These are phyloP conservation scores for Botryotinia calthae DNA, from an alignment of 2,329 filamentous ascomycete species.

Conservation along the genomic window DNA sequence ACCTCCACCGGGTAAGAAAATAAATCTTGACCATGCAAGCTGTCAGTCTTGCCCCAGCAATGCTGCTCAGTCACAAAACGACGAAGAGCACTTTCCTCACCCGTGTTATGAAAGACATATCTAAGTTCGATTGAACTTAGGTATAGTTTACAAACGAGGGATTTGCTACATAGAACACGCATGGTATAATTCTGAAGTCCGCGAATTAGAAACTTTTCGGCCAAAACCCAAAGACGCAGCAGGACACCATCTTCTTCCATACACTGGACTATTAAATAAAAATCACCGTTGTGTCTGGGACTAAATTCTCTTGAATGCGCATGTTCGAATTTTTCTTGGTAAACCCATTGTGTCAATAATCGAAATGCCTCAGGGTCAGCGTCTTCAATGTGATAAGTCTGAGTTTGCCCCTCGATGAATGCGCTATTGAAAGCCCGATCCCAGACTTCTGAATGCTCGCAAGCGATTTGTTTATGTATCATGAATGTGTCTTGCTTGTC, in stretches of 20 bases:
- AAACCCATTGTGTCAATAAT: slow-evolving; percentile 9
- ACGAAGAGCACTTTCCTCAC: background rate
- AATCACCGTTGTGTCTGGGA: rapidly evolving
- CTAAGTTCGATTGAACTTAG: background rate
- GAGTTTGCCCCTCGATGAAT: slow-evolving; percentile 7
- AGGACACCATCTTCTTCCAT: background rate
- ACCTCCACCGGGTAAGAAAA: background rate
- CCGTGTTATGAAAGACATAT: background rate
- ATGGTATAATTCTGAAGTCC: slow-evolving; percentile 8
- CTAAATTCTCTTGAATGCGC: background rate
- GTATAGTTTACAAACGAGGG: background rate
- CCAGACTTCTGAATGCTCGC: slow-evolving; percentile 2
- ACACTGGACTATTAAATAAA: rapidly evolving
- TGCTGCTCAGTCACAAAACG: background rate
- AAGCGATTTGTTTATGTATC: slow-evolving; percentile 8
- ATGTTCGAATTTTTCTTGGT: background rate
- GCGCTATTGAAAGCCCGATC: background rate
- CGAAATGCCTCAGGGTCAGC: background rate
- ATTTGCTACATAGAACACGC: background rate
- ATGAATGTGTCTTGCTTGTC: background rate
- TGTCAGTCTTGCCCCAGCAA: background rate
- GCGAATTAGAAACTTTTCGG: background rate
- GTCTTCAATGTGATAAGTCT: background rate
- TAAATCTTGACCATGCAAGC: no score
- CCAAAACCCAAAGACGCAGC: slow-evolving; percentile 1